Percentiles rank a stretch among this genome's conserved stretches.
Evolutionary conservation across 805 yeast species (phyloP).

Genomic region (Hanseniaspora meyeri): DNA sequence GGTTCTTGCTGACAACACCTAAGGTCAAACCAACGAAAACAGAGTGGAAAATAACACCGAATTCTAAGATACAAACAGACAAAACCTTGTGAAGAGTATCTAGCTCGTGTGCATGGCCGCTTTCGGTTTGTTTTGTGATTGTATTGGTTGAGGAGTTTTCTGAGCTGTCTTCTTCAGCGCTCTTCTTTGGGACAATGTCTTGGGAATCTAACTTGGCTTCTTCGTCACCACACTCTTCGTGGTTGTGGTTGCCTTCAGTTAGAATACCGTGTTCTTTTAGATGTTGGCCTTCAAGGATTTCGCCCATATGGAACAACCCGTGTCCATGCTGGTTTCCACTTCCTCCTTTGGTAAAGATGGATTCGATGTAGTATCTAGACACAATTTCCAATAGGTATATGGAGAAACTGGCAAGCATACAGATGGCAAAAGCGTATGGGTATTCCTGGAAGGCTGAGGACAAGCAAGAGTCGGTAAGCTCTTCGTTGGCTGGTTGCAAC

Average conservation of each 20-base stretch:
- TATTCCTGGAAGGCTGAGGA: conserved; percentile 46
- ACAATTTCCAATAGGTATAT: conserved; percentile 40
- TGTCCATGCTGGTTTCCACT: conserved; percentile 38
- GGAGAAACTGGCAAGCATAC: conserved; percentile 35
- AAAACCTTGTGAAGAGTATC: conserved; percentile 45
- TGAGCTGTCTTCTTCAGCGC: neutral
- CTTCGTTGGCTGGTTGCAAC: conserved; percentile 54
- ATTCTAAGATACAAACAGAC: conserved; percentile 50
- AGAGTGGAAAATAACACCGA: conserved; percentile 74
- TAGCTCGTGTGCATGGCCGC: conserved; percentile 26
- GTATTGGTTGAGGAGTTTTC: neutral
- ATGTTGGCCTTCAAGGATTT: neutral
- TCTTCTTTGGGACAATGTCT: neutral
- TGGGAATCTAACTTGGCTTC: neutral
- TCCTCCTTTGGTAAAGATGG: conserved; percentile 21
- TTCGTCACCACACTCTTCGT: neutral
- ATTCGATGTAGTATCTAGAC: conserved; percentile 34
- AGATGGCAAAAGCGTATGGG: conserved; percentile 48
- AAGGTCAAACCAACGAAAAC: conserved; percentile 67
- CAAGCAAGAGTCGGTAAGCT: conserved; percentile 44
- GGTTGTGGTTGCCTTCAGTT: neutral
- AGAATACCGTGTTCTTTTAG: conserved; percentile 7
- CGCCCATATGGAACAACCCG: conserved; percentile 3
- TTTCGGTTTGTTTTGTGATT: neutral
- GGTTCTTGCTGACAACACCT: conserved; percentile 60